These are phyloP conservation scores for Brassica cretica DNA, from an alignment of 345 rosid species.

Conservation along the genomic window DNA sequence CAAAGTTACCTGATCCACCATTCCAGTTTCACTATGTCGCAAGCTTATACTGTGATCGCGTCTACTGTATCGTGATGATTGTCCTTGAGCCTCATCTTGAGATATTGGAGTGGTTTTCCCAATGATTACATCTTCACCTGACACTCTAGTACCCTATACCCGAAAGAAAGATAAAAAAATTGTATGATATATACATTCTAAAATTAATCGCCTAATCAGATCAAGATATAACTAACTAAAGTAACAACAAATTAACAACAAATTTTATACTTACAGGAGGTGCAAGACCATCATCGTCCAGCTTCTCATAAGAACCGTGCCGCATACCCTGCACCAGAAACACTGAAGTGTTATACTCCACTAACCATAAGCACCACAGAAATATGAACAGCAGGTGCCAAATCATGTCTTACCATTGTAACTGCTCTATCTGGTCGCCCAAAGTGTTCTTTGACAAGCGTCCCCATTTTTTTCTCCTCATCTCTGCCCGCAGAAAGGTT, in stretches of 20 bases:
- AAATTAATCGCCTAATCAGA: background rate
- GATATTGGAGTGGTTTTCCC: constrained; percentile 94
- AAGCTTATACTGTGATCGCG: constrained; percentile 97
- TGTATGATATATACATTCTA: background rate
- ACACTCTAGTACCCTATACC: constrained; percentile 86
- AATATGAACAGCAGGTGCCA: background rate
- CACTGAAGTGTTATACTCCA: constrained; percentile 14
- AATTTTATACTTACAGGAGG: constrained; percentile 72
- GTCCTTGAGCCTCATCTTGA: constrained; percentile 93
- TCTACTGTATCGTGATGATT: constrained; percentile 68
- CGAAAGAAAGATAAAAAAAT: background rate
- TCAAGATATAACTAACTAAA: constrained; percentile 3
- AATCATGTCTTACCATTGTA: constrained; percentile 63
- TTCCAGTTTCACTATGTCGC: constrained; percentile 96
- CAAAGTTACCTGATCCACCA: constrained; percentile 82
- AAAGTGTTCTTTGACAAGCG: constrained; percentile 95
- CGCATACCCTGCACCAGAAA: constrained; percentile 79
- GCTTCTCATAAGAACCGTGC: constrained; percentile 94
- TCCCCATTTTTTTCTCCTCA: constrained; percentile 99
- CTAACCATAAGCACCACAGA: constrained; percentile 10
- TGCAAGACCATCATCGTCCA: constrained; percentile 99
- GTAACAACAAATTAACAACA: constrained; percentile 8
- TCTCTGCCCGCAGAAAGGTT: constrained; percentile 51
- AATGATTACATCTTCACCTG: constrained; percentile 95
- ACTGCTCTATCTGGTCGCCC: constrained; percentile 88